Conservation (phyloP, 2,329 filamentous ascomycete species). For the Colletotrichum sp. region DNA sequence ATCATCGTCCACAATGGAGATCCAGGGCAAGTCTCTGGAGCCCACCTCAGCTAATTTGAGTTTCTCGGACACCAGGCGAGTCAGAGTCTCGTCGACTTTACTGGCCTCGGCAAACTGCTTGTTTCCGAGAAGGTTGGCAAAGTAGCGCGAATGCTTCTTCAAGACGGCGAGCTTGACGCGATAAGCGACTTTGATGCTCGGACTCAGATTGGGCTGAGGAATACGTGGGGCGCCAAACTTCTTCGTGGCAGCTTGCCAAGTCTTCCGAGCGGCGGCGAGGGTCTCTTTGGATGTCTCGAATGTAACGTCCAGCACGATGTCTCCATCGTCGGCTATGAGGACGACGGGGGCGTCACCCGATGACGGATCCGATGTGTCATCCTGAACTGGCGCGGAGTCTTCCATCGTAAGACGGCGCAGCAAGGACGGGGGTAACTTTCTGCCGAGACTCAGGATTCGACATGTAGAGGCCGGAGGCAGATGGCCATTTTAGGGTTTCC, state of each 20-base stretch:
- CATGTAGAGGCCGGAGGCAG: background rate
- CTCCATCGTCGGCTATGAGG: slow-evolving; percentile 61
- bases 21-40: slow-evolving; percentile 61
- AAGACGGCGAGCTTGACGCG: slow-evolving; percentile 64
- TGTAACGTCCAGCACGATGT: slow-evolving; percentile 69
- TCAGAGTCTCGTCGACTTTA: slow-evolving; percentile 56
- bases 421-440: background rate
- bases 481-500: background rate
- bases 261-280: slow-evolving; percentile 51
- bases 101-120: slow-evolving; percentile 68
- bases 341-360: slow-evolving; percentile 41
- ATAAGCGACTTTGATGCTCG: slow-evolving; percentile 53
- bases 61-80: slow-evolving; percentile 50
- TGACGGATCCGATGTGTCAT: slow-evolving; percentile 24
- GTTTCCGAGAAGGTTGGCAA: slow-evolving; percentile 69
- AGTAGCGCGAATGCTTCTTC: slow-evolving; percentile 70
- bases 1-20: slow-evolving; percentile 72
- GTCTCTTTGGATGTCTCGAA: slow-evolving; percentile 65
- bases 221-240: slow-evolving; percentile 30
- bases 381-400: slow-evolving; percentile 25
- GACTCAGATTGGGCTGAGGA: slow-evolving; percentile 36
- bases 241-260: slow-evolving; percentile 32
- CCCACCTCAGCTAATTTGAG: slow-evolving; percentile 54
- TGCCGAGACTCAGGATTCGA: background rate
- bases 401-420: slow-evolving; percentile 23